These are phyloP conservation scores for Globisporangium acanthophoron DNA, from an alignment of 352 stramenopile genomes.

Conservation along the genomic window DNA sequence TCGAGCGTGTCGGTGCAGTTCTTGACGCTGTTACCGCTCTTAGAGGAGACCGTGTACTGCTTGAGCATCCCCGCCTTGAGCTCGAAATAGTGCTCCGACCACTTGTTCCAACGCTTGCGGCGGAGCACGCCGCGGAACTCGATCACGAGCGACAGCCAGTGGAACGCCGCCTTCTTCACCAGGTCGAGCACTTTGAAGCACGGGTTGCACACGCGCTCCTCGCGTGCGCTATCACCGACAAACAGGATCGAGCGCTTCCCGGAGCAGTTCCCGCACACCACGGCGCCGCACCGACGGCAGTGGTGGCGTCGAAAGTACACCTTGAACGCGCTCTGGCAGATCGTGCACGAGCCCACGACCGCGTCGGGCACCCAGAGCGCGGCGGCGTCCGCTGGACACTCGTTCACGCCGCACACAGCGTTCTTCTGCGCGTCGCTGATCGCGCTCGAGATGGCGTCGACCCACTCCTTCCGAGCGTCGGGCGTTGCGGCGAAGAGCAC, in stretches of 20 bases:
- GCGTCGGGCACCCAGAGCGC: slow-evolving; percentile 76
- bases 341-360: slow-evolving; percentile 54
- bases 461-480: slow-evolving; percentile 47
- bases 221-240: slow-evolving; percentile 49
- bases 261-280: slow-evolving; percentile 80
- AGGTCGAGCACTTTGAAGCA: slow-evolving; percentile 65
- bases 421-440: slow-evolving; percentile 50
- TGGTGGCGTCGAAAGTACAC: slow-evolving; percentile 80
- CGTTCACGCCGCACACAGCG: slow-evolving; percentile 16
- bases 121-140: slow-evolving; percentile 68
- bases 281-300: slow-evolving; percentile 68
- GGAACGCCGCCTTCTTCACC: slow-evolving; percentile 57
- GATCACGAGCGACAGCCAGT: slow-evolving; percentile 65
- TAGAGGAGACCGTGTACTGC: slow-evolving; percentile 66
- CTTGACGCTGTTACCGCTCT: slow-evolving; percentile 13
- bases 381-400: slow-evolving; percentile 48
- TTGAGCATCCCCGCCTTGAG: slow-evolving; percentile 68
- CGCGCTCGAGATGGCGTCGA: slow-evolving; percentile 40
- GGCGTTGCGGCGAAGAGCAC: slow-evolving; percentile 60
- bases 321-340: slow-evolving; percentile 62
- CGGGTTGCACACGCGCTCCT: slow-evolving; percentile 65
- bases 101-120: slow-evolving; percentile 71
- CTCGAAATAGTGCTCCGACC: slow-evolving; percentile 79
- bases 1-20: slow-evolving; percentile 60
- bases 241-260: slow-evolving; percentile 60